Evolutionary conservation across 441 rosid species (phyloP), one percentile per base, ranked within the genome.

Genomic region (Omphalea diandra): DNA sequence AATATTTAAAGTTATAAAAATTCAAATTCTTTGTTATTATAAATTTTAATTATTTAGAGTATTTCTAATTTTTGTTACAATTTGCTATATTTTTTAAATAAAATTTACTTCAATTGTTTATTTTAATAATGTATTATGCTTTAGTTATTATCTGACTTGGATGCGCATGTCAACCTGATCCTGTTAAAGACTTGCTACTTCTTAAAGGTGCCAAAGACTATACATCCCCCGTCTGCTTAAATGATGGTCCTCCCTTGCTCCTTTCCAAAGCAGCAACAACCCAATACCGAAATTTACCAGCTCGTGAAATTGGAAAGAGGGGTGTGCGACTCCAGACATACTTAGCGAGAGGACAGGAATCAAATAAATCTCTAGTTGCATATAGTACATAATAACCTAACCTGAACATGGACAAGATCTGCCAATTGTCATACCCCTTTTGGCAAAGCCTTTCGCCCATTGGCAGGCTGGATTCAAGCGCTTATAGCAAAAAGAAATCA

Each of bases 191-290:
- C 20, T 46, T 46, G n/a, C n/a, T n/a, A 5, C 50, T 46, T 46
- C 1, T 7, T 4, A 18, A 31, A 32, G 18, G 14, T 31, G 56
- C 41, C 5, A 63, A 27, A 22, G n/a, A n/a, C n/a, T n/a, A n/a
- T n/a, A 1, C 8, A 54, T 32, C n/a, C n/a, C n/a, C n/a, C n/a
- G n/a, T 54, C 18, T 27, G 27, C 55, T 17, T 8, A 29, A 18
- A 20, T 47, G n/a, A n/a, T n/a, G n/a, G 46, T 31, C 17, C 20
- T 47, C 46, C n/a, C 50, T 64, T 46, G 9, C 35, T 3, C 31
- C 47, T 41, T 64, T 64, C 56, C 56, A 64, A 32, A 47, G 56
- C 56, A 32, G 68, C 68, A 31, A 46, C 55, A 44, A 64, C 40
- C 41, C 52, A 64, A 64, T 29, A 46, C 22, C 43, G 4, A 24